Evolutionary conservation across 352 stramenopile species (phyloP), one percentile per base, ranked within the genome.

Genomic region (Pythium rhizo-oryzae): DNA sequence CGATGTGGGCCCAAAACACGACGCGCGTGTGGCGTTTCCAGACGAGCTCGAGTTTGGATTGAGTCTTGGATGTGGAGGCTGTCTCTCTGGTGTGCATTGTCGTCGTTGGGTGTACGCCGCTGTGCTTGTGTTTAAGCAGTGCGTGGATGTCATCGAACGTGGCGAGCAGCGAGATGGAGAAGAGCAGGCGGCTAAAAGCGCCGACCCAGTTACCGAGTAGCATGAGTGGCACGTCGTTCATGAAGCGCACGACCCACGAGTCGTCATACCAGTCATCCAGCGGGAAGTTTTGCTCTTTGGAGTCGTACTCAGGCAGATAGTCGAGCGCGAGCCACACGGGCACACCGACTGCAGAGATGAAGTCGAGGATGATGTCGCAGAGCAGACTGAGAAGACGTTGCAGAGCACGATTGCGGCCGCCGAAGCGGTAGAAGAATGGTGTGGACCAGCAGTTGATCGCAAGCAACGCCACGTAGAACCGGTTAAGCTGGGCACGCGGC

Each of bases 361-460:
- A 67, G 43, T 67, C 65, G 2, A 71, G 49, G 1, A 52, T 1
- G 28, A 66, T 30, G 21, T 71, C 58, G 16, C 18, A 66, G 2
- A 67, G 41, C 24, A 67, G 19, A 18, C 57, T 66, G 5, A 67
- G 33, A 2, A 72, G 41, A 16, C 57, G 52, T 54, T 54, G 58
- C 1, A 67, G 52, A 2, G 51, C 41, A 2, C 41, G 41, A 15
- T 47, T 47, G 12, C 41, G 41, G 13, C 41, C 41, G 15, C 41
- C 41, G 21, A 70, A 30, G 25, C 37, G 56, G 16, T 65, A 49
- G 8, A 67, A 16, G 16, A 67, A 35, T 9, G 43, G 58, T 13
- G 65, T 72, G 6, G 52, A 52, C 58, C 59, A 71, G 65, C 65
- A 66, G 50, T 67, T 71, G 57, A 62, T 8, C 1, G 65, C 37